Evolutionary conservation across 768 basidiomycete genomes (phyloP), one percentile per base, ranked within the genome.

Genomic region (Boletus pseudo-olivaceus): DNA sequence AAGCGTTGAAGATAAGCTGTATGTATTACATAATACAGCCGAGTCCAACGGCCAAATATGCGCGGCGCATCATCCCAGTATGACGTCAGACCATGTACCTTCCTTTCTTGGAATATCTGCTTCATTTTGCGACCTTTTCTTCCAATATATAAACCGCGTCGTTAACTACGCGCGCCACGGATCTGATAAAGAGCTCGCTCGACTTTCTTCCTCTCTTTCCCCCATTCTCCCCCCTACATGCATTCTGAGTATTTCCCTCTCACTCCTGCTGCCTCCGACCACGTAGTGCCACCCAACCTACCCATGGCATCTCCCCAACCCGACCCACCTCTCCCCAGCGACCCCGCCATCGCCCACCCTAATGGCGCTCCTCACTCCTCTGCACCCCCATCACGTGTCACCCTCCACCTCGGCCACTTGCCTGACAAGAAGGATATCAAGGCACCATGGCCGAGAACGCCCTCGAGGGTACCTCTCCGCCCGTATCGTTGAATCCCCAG

Each of bases 381-480:
- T 4, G 57, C 61, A 4, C 75, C 76, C 4, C 83, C 85, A 1
- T 76, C 82, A 12, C 79, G 80, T 44, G 83, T 90, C 51, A 85
- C 85, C 45, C 80, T 90, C 30, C 83, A 84, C 47, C 81, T 90
- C 29, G 88, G 85, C 1, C 85, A 90, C 67, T 73, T 90, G 29
- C 88, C 88, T 1, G 80, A 80, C 59, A 88, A 88, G 72, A 85
- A 82, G 63, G 76, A 85, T 49, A 84, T 89, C 62, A 84, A 82
- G 60, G 81, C 84, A 0, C 78, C 82, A 15, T 89, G 85, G 82
- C 88, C 88, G 3, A 77, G 86, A 20, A 87, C 88, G 0, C 88
- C 88, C 3, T 88, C 86, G 11, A 77, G 85, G 62, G 87, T 83
- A 45, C 46, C 69, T 72, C 54, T 67, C 45, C 51, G 2, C 27